Evolutionary conservation across 2,329 filamentous ascomycete genomes (phyloP), one percentile per base, ranked within the genome.

Genomic region (Pyricularia sp.): DNA sequence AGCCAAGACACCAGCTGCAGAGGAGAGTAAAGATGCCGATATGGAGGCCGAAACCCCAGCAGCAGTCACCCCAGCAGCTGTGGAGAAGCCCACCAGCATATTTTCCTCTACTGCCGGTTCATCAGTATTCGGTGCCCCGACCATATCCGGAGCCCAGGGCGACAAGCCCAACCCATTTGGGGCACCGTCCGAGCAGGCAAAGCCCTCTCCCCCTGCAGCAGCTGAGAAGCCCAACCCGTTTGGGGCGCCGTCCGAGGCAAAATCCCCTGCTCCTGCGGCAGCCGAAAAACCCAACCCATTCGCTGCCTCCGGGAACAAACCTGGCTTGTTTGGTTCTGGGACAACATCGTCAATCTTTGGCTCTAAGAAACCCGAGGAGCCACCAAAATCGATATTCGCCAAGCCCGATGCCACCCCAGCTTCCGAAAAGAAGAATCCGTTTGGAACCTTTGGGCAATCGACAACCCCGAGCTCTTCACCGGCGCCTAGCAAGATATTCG

Each of bases 11-110:
- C 68, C 75, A 16, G 68, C 73, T 5, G 69, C 72, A 28, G 30
- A 68, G 33, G 70, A 70, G 12, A 65, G 67, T 0, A 82, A 81
- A 69, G 83, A 85, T 31, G 77, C 82, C 65, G 80, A 82, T 61
- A 85, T 85, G 83, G 78, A 79, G 60, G 16, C 62, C 2, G 62
- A 64, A 66, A 70, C 73, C 2, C 70, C 71, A 13, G 76, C 74
- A 9, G 69, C 70, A 10, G 72, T 74, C 67, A 70, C 73, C 2
- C 70, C 71, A 13, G 76, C 74, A 9, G 69, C 70, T 9, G 72
- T 74, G 67, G 76, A 70, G 72, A 77, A 68, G 70, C 74, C 63
- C 3, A 77, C 76, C 67, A 70, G 74, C 3, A 70, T 76, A 24
- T 73, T 76, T 19, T 72, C 73, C 63, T 79, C 78, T 1, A 80